Base-by-base conservation (phyloP, 352 stramenopile genomes). In the Globisporangium middletonii region DNA sequence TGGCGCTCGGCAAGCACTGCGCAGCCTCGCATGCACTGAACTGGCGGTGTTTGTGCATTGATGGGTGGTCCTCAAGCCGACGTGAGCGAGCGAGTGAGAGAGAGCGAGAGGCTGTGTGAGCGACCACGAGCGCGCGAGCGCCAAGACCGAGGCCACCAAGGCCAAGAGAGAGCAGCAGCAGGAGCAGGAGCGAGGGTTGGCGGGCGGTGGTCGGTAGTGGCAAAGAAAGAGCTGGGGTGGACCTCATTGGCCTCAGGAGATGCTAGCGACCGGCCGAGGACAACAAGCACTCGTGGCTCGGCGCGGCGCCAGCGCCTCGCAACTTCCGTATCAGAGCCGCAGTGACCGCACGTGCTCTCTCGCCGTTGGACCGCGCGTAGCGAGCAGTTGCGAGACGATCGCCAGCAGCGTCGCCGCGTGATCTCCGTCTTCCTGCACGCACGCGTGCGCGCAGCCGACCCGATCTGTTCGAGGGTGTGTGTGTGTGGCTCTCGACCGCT, bases 181-280 rank as follows among this genome's bases (percentile, higher is more conserved):
- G 43, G 8, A 48, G 37, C 33, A 56, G 35, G 33, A 47, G 30
- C 35, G 37, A 44, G 35, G 50, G 33, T 19, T n/a, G 18, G 13
- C 41, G 41, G 41, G 33, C 33, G 33, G 33, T 35, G 33, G 33
- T 38, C 33, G 33, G 33, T 38, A 38, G 33, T 38, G 13, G 41
- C 41, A 45, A 45, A 44, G 33, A 53, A 54, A 44, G 50, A 55
- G 35, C 33, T 56, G 50, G 50, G 50, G 50, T 56, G 50, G 50
- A 56, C 50, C 50, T 56, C 37, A 45, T 30, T 19, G 18, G 23
- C 50, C 50, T 56, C 50, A 48, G 50, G 37, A 30, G 50, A 56
- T 44, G 49, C 49, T 43, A 23, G 28, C 28, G 47, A 52, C 15
- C 28, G 11, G n/a, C 47, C 15, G 23, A 23, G 23, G 23, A 23